Base-by-base conservation (phyloP, 2,329 filamentous ascomycete genomes). In the Arthroderma uncinatum region DNA sequence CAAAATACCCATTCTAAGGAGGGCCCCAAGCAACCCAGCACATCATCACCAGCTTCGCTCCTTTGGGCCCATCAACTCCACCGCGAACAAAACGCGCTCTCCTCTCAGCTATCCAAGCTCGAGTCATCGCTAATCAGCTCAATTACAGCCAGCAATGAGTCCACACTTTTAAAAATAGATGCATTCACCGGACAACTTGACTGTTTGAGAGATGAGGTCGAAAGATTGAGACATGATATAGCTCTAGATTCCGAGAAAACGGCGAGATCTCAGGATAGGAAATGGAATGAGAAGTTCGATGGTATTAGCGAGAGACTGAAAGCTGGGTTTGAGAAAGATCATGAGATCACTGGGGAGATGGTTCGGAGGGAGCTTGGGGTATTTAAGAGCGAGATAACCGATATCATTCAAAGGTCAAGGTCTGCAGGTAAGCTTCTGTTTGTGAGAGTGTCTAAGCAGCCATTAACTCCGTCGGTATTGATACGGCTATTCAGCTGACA, bases 21-120 rank as follows among this genome's bases (percentile, higher is more conserved):
- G 28, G 4, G 21, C 2, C 21, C 23, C 9, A 30, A 28, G 12
- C 53, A 58, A 19, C 36, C 55, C n/a, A 55, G 39, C 37, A 48
- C 56, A 16, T n/a, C 57, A 25, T 63, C 14, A 25, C 62, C 58
- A 2, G 39, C 44, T 12, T 63, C 67, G 6, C 63, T 73, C 21
- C 69, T 73, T 54, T 73, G 70, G 71, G 69, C 68, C 4, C 66
- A 72, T 60, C 66, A 73, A 55, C 63, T 73, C n/a, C 69, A 67
- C 16, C 70, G 69, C 19, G 68, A 71, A 58, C 68, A 72, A 58
- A 63, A 66, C 44, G 63, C 65, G 28, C 64, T 72, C 7, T 60
- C 66, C 16, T 58, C 65, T 10, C 63, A 65, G 25, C 58, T 72
- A 48, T 60, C 65, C 6, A 59, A 52, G 36, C 55, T 67, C 2